Base-by-base conservation (phyloP, 805 yeast genomes). In the Metschnikowia kunwiensis region DNA sequence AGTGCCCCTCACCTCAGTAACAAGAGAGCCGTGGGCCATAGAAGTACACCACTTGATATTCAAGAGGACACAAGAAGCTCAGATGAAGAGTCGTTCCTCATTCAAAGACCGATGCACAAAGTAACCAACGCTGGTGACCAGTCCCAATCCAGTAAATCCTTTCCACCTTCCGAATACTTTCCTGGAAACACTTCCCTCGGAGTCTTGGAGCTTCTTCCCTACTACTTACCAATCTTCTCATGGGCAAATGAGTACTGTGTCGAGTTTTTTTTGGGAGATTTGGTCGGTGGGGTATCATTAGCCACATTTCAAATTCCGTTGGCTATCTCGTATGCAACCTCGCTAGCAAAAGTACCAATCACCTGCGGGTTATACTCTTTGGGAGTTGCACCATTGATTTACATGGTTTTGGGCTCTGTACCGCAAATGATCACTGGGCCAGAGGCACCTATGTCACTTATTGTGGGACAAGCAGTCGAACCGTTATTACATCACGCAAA, bases 221-320 rank as follows among this genome's bases (percentile, higher is more conserved):
- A 82, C 53, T 82, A 82, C 49, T 55, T 83, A 2, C 91, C 91
- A 0, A 75, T 79, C 38, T 68, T 73, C 29, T 68, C 80, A 0
- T 84, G 93, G 93, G 43, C 80, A n/a, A 73, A 75, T 5, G 50
- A 70, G 6, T 84, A 84, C 45, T 46, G 48, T 30, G 27, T 43
- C 1, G 43, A 38, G n/a, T 61, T 40, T 42, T 61, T 80, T 27
- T 16, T 75, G 2, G 73, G 72, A 14, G 98, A 91, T 53, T 52
- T 85, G 7, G 60, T 82, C 12, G 95, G 96, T 2, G 97, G 98
- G 0, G 51, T 87, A 4, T 80, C 97, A 0, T 59, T 89, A 23
- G 96, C 96, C 0, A 82, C 93, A 4, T 91, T 88, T 60, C 97
- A 89, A 57, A 78, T 91, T 32, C 97, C 98, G 1, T 65, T 91